Base-by-base conservation (phyloP, 139 green algal species). In the Volvox africanus region DNA sequence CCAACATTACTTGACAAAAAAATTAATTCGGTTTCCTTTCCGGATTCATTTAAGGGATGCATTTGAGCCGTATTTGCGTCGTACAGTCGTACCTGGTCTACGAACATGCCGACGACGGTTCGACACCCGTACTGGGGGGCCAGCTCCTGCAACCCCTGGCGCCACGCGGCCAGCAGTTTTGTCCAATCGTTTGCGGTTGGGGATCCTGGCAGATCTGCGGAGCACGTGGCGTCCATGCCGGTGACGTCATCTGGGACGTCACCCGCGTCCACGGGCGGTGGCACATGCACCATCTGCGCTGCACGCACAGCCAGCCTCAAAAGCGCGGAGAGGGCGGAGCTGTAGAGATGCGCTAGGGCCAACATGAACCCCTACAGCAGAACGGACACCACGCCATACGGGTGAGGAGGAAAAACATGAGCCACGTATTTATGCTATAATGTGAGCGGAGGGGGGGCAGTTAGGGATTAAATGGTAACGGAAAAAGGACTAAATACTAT, bases 331-430 rank as follows among this genome's bases (percentile, higher is more conserved):
- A 62, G 73, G 0, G 86, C 86, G 12, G 20, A 28, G 86, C 18
- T 50, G 87, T 86, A 91, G 21, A 91, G 76, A n/a, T 86, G 87
- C 12, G 87, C 76, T 28, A 90, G 86, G n/a, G 86, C 86, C 14
- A 91, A 33, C 61, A 91, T 79, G 75, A 78, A 91, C 61, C 44
- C 33, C 87, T 91, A 75, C 0, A 9, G 6, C 2, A 55, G 44
- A 9, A 55, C 44, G 44, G 44, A 9, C 9, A 55, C 5, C 44
- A 55, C 44, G 44, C 44, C 44, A 55, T 55, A 55, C 9, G 44
- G 5, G 44, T n/a, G n/a, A n/a, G 44, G 44, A 55, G 9, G 9
- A 55, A 55, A 55, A 55, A 5, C 44, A 55, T 55, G 5, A 55
- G 44, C 44, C 44, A 55, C 9, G 44, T 9, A 55, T 55, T 5